A percentile compares a stretch with the other conserved stretches of the same genome.
phyloP scores from a whole-genome alignment of 2,329 filamentous ascomycete genomes.

The Beauveria australis region DNA sequence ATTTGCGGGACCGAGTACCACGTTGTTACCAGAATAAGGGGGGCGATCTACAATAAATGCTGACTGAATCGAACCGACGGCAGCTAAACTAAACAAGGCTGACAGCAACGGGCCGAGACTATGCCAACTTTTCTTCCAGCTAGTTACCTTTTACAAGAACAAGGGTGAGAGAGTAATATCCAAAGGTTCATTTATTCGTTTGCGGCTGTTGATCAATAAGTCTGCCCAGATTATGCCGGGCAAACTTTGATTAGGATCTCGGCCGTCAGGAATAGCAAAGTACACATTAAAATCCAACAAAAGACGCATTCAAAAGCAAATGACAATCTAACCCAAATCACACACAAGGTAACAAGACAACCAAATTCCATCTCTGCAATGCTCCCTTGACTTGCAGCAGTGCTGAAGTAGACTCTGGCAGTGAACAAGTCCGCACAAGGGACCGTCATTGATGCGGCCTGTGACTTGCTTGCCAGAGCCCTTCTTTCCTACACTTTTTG shows the following conservation, averaged over 20 bases:
- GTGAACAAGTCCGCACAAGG: neutral
- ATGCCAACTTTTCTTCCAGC: neutral
- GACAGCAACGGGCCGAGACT: neutral
- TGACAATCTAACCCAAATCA: neutral
- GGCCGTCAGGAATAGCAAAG: neutral
- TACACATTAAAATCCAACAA: neutral
- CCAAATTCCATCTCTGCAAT: neutral
- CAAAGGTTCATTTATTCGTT: neutral
- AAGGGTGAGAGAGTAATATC: neutral
- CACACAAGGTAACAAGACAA: neutral
- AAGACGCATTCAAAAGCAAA: neutral
- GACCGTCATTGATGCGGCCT: neutral
- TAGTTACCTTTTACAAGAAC: neutral
- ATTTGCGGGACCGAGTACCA: too few relatives aligned
- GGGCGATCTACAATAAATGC: too few relatives aligned
- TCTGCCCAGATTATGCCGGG: neutral
- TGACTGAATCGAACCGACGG: too few relatives aligned
- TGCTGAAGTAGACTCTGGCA: neutral
- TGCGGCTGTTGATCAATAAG: neutral
- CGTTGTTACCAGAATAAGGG: too few relatives aligned
- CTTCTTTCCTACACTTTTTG: neutral
- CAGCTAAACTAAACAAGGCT: neutral
- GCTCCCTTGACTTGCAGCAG: neutral
- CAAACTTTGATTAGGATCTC: neutral
- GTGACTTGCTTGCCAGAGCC: neutral